Evolutionary conservation across 1,139 yeast species (phyloP).

Genomic region (Magnusiomyces clavatus): DNA sequence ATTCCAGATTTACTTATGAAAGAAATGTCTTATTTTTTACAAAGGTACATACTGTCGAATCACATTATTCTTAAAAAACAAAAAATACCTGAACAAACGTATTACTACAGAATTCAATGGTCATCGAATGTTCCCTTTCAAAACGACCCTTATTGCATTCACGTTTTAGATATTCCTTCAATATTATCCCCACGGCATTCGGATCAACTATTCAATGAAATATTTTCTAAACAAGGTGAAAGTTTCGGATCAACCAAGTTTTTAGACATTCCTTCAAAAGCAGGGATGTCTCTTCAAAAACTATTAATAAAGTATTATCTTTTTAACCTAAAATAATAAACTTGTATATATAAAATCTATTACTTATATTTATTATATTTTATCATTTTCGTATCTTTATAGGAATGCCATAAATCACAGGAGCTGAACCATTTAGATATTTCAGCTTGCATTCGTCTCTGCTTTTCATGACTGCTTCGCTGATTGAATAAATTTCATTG

Average conservation of each 20-base stretch:
- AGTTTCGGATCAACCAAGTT: neutral
- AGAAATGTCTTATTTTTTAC: neutral
- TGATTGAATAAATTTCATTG: slow-evolving; percentile 27
- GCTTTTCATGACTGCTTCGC: slow-evolving; percentile 49
- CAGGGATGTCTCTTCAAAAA: neutral
- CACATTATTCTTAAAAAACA: neutral
- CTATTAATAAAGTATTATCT: neutral
- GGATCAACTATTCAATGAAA: neutral
- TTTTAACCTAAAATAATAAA: neutral
- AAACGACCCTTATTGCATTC: neutral
- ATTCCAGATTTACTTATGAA: neutral
- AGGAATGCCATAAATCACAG: slow-evolving; percentile 73
- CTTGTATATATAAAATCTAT: neutral
- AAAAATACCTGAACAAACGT: neutral
- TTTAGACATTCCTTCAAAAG: slow-evolving; percentile 1
- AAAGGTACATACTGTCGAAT: neutral
- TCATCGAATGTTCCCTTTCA: neutral
- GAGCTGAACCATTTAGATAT: slow-evolving; percentile 74
- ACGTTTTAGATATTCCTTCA: neutral
- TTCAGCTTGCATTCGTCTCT: slow-evolving; percentile 57
- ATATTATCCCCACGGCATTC: neutral
- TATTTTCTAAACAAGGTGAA: neutral
- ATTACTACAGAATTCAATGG: slow-evolving; percentile 1
- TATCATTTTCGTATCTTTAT: slow-evolving; percentile 23
- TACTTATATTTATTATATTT: neutral